These are phyloP conservation scores for Rhynchospora tenuis DNA, from an alignment of 176 grass and related monocot genomes.

Conservation along the genomic window DNA sequence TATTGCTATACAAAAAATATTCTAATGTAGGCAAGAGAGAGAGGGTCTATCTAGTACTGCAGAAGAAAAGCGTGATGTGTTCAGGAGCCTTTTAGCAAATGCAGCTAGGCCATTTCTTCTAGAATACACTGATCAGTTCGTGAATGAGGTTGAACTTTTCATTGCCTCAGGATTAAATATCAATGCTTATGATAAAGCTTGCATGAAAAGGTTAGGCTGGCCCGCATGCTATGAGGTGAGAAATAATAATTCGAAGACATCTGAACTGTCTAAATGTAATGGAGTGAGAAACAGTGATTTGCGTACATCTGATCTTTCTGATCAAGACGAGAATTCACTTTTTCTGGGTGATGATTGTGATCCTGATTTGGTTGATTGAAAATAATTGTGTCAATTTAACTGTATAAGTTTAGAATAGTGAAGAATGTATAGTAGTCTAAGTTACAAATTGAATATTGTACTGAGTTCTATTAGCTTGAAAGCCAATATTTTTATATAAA, in stretches of 20 bases:
- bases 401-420: not conserved
- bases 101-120: conserved; percentile 67
- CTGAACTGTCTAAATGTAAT: not conserved
- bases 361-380: conserved; percentile 16
- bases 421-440: not conserved
- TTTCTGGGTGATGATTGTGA: not conserved
- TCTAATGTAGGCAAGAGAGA: conserved; percentile 26
- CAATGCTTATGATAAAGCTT: conserved; percentile 57
- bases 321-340: conserved; percentile 6
- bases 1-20: not conserved
- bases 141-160: conserved; percentile 69
- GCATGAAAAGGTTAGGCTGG: conserved; percentile 34
- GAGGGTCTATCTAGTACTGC: conserved; percentile 2
- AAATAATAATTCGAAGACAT: conserved; percentile 18
- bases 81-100: conserved; percentile 48
- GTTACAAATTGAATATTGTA: not conserved
- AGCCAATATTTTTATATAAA: not conserved
- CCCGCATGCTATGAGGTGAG: conserved; percentile 31
- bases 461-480: not conserved
- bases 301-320: not conserved
- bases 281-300: not conserved
- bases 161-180: conserved; percentile 68
- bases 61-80: conserved; percentile 49
- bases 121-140: conserved; percentile 43
- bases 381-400: not conserved